A percentile compares a stretch with the other conserved stretches of the same genome.
These are phyloP conservation scores for Coemansia sp. DNA, from an alignment of 192 early-diverging fungal species.

Conservation along the genomic window DNA sequence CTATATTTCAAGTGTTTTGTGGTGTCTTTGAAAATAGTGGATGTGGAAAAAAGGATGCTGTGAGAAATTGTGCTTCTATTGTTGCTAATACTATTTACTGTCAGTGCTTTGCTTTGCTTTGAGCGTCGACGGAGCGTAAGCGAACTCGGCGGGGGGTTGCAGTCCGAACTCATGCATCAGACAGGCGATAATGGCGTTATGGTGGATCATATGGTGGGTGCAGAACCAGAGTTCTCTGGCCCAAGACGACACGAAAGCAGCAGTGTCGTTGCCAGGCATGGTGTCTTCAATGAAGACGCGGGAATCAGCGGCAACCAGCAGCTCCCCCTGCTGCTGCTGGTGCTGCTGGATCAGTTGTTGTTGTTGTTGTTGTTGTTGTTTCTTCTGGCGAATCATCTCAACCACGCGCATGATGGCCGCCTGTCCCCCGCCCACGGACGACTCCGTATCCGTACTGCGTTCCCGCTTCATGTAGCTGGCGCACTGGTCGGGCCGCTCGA, in stretches of 20 bases:
- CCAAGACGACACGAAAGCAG: conserved; percentile 32
- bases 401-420: conserved; percentile 11
- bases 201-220: conserved; percentile 56
- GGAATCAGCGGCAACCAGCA: not conserved
- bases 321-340: not conserved
- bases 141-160: conserved; percentile 31
- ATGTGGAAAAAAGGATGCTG: no score
- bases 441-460: conserved; percentile 25
- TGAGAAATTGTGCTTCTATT: no score
- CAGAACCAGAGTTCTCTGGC: conserved; percentile 58
- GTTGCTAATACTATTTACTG: no score
- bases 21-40: no score
- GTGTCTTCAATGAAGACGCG: conserved; percentile 21
- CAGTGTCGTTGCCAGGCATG: conserved; percentile 12
- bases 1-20: no score
- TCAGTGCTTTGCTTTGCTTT: not conserved
- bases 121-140: conserved; percentile 52
- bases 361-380: not conserved
- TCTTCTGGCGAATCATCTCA: not conserved
- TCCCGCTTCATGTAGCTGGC: conserved; percentile 34
- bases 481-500: not conserved
- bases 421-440: conserved; percentile 16
- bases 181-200: conserved; percentile 51
- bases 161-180: conserved; percentile 43
- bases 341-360: not conserved